These are phyloP conservation scores for Rhodomyrtus psidioides DNA, from an alignment of 441 rosid genomes.

Conservation along the genomic window DNA sequence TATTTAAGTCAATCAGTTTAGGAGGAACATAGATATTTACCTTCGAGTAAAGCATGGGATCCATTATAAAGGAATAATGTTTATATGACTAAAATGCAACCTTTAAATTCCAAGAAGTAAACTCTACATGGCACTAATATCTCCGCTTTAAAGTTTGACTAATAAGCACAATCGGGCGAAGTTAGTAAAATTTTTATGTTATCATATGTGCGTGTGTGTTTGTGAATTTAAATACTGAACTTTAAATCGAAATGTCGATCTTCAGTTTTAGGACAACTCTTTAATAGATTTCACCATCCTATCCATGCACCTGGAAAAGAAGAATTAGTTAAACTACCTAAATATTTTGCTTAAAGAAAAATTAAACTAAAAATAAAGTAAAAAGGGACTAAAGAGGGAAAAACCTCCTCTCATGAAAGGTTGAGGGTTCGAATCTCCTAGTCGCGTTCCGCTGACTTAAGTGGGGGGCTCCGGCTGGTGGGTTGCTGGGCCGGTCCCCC, in stretches of 20 bases:
- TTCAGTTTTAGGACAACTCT: neutral
- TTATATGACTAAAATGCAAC: neutral
- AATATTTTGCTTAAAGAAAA: neutral
- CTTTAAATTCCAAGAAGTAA: neutral
- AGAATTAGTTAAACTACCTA: neutral
- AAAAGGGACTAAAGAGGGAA: neutral
- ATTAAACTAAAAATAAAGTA: neutral
- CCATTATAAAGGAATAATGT: neutral
- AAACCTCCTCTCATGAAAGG: too few species aligned
- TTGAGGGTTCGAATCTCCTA: too few species aligned
- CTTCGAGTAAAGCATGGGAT: neutral
- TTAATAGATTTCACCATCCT: neutral
- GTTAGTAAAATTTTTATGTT: neutral
- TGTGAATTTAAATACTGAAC: neutral
- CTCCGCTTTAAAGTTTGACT: neutral
- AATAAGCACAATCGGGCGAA: neutral
- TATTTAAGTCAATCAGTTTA: neutral
- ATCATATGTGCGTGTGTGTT: rapidly evolving
- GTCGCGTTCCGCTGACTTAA: too few species aligned
- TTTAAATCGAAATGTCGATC: neutral
- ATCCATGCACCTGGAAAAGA: neutral
- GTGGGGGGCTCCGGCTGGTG: too few species aligned
- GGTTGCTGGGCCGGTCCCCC: too few species aligned
- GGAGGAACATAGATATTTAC: too few species aligned
- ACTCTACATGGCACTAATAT: neutral